phyloP scores from a whole-genome alignment of 176 grass and related monocot genomes.

The Hyparrhenia diplandra region DNA sequence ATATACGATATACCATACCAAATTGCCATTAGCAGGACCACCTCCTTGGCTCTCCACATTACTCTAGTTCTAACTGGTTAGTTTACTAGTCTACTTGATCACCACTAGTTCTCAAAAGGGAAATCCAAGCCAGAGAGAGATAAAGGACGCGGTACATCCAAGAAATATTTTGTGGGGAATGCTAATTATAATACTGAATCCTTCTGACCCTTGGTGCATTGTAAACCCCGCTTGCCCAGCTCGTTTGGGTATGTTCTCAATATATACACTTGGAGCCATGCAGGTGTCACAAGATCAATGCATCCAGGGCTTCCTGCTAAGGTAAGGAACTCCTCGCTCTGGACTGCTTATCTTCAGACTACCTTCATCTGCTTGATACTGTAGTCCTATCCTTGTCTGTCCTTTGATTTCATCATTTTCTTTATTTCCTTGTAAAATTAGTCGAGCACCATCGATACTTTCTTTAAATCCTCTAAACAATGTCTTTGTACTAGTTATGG shows the following conservation, averaged over 20 bases:
- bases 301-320: slow-evolving; percentile 45
- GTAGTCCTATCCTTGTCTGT: background rate
- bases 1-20: too few relatives aligned
- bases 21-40: slow-evolving; percentile 20
- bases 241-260: slow-evolving; percentile 20
- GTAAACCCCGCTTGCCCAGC: slow-evolving; percentile 34
- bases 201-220: slow-evolving; percentile 15
- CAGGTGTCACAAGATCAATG: slow-evolving; percentile 45
- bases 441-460: background rate
- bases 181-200: slow-evolving; percentile 16
- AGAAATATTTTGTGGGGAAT: slow-evolving; percentile 33
- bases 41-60: background rate
- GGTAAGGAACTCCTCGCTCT: slow-evolving; percentile 17
- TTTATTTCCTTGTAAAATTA: background rate
- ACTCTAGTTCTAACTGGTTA: background rate
- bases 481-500: background rate
- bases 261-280: slow-evolving; percentile 40
- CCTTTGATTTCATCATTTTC: background rate
- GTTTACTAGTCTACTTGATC: background rate
- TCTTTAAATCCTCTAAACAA: background rate
- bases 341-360: slow-evolving; percentile 7
- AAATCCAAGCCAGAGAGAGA: too few relatives aligned
- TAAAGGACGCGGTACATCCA: background rate
- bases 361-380: background rate
- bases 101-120: slow-evolving; percentile 14